Evolutionary conservation across 202 grass and related monocot species (phyloP), one percentile per base, ranked within the genome.

Genomic region (Dendrocalamus latiflorus): DNA sequence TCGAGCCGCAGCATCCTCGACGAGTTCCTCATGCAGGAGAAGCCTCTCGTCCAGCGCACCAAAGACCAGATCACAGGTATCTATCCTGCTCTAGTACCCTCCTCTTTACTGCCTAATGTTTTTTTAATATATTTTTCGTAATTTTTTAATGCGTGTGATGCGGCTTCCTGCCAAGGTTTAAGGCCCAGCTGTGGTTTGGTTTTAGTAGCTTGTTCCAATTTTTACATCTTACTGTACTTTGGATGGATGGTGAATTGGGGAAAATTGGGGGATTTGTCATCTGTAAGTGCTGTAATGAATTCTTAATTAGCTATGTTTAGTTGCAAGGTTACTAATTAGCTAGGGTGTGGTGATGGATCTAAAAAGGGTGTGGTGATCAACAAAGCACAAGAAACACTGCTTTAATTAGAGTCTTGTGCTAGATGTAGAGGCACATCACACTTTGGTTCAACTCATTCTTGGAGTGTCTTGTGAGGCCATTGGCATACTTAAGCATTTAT

Each of bases 31-130:
- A 78, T 68, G 83, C 78, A 86, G 75, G 92, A 88, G 16, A 91
- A 89, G 75, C 85, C 92, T 41, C 81, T 94, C 66, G 77, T 90
- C 51, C 89, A 92, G 81, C 86, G 84, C 28, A 88, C 78, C 73
- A 87, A 92, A 36, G 90, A 92, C 71, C 87, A 92, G 17, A 89
- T 94, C 87, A 84, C 82, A 58, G 89, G 92, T 90, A 75, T 3
- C 41, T 86, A 75, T 3, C 28, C 18, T 13, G 16, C n/a, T 15
- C 25, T 4, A 6, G 4, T 56, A 3, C 3, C 24, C 12, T 41
- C 9, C 14, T 24, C 59, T 36, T 61, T 38, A 21, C 1, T 6
- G 2, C 51, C 13, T 14, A 22, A 13, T 74, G 14, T 74, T 20
- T 50, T 47, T 1, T 6, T 30, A 30, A 30, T 30, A 7, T 74